Base-by-base conservation (phyloP, 306 rosid species). In the Lotus japonicus region DNA sequence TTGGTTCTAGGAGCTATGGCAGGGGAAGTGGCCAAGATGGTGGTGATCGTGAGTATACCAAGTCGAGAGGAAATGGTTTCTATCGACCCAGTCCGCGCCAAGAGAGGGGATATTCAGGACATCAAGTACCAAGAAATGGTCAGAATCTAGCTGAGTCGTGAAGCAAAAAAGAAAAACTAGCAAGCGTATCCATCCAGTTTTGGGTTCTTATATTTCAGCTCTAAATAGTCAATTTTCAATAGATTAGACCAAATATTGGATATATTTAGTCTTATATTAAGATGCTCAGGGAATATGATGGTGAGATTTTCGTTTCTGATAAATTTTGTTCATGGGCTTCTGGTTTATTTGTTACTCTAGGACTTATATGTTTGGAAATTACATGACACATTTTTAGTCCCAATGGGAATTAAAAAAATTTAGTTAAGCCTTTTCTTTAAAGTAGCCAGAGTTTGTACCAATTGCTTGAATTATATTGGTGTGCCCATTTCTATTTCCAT, bases 31-130 rank as follows among this genome's bases (percentile, higher is more conserved):
- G 87, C 54, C 82, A 69, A 23, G 92, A 84, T 36, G 85, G 89
- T 12, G 77, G 82, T 7, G 98, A 89, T 50, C 76, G 83, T 7
- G 92, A 89, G 33, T 87, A 87, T 67, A 81, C 41, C 73, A 85
- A 88, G 68, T 66, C 79, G 0, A 86, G 90, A 68, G 89, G 91
- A 71, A 90, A 88, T 59, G 97, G 98, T 73, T 86, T 76, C 77
- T 90, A 90, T 64, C 83, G 91, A 55, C 91, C 97, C 1, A 76
- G 75, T 44, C 60, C 50, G 5, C 79, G 92, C 36, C 89, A 83
- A 70, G 95, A 89, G 59, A 84, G 82, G 49, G 90, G 69, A 36
- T 81, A 70, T 78, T 61, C 85, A 49, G 83, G 85, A 33, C 68
- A 84, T 26, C 91, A 84, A 57, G 42, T 73, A 58, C 74, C 88